Evolutionary conservation across 768 basidiomycete species (phyloP).

Genomic region (Lactarius tabidus): DNA sequence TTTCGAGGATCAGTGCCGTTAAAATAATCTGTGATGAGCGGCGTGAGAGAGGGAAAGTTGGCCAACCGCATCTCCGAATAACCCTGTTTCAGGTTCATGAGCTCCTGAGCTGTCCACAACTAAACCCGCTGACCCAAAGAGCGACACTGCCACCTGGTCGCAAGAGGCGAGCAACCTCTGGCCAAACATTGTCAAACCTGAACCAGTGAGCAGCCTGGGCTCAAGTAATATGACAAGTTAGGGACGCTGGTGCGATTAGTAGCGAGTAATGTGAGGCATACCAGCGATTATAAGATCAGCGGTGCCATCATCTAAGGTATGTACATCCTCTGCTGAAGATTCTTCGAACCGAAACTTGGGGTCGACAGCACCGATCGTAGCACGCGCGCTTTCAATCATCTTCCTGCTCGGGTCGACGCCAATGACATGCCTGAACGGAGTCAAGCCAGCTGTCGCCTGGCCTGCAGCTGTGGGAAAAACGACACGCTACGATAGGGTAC

Average conservation of each 20-base stretch:
- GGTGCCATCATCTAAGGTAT: slow-evolving; percentile 43
- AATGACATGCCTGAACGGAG: slow-evolving; percentile 53
- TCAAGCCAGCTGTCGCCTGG: slow-evolving; percentile 60
- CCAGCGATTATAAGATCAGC: slow-evolving; percentile 70
- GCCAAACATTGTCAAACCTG: slow-evolving; percentile 67
- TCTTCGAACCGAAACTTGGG: slow-evolving; percentile 36
- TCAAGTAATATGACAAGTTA: slow-evolving; percentile 28
- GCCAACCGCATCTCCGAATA: slow-evolving; percentile 73
- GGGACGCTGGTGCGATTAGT: background rate
- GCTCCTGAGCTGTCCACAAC: background rate
- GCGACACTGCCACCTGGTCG: slow-evolving; percentile 61
- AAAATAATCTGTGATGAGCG: slow-evolving; percentile 57
- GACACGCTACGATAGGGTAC: background rate
- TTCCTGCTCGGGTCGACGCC: slow-evolving; percentile 71
- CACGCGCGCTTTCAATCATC: slow-evolving; percentile 52
- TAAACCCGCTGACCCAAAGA: slow-evolving; percentile 55
- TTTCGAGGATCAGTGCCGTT: slow-evolving; percentile 52
- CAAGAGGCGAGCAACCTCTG: slow-evolving; percentile 57
- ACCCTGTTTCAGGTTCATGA: slow-evolving; percentile 19
- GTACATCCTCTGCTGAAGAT: slow-evolving; percentile 52
- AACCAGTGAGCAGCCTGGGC: slow-evolving; percentile 86
- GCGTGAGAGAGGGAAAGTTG: slow-evolving; percentile 51
- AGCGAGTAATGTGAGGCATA: slow-evolving; percentile 29
- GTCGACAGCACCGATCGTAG: slow-evolving; percentile 37
- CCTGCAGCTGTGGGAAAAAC: slow-evolving; percentile 38